Evolutionary conservation across 257 asterid species (phyloP), one percentile per base, ranked within the genome.

Genomic region (Nicotiana knightiana): DNA sequence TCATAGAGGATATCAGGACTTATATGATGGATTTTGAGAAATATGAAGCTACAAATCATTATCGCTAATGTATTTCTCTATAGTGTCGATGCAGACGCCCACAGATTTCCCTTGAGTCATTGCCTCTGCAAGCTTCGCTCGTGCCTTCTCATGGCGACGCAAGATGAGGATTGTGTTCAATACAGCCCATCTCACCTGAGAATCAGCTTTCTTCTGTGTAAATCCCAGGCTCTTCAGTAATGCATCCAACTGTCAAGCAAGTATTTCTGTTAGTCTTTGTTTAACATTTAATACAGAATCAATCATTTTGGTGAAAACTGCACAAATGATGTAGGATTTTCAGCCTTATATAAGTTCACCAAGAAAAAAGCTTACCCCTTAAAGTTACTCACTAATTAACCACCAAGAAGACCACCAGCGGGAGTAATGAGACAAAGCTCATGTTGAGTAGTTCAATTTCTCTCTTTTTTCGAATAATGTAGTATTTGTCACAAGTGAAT

Each of bases 181-280:
- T 3, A 96, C 93, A 75, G 97, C 95, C 98, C 99, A 96, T 88
- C 98, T 90, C 71, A 94, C 97, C 81, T 93, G 98, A 83, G 89
- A 93, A 87, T 96, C 98, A 3, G 97, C 83, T 84, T 96, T 96
- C 93, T 94, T 94, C 85, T 94, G 99, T 2, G 98, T 94, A 88
- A 96, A 96, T n/a, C 97, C 97, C 84, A 96, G 81, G 87, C 97
- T 87, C 79, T 86, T 88, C 18, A 96, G 90, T 57, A 96, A 81
- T 21, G 64, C 86, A 77, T 96, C 97, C 92, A 96, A 86, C 98
- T 96, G 92, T 77, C 61, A 76, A 80, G 8, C 66, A 86, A 78
- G 83, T 28, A 76, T 37, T n/a, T 28, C 13, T 16, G 80, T 67
- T 68, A 63, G 73, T 77, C 82, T 78, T 82, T 43, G 61, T 71